Conservation (phyloP, 2,329 filamentous ascomycete genomes). For the Phyllosticta citribraziliensis region DNA sequence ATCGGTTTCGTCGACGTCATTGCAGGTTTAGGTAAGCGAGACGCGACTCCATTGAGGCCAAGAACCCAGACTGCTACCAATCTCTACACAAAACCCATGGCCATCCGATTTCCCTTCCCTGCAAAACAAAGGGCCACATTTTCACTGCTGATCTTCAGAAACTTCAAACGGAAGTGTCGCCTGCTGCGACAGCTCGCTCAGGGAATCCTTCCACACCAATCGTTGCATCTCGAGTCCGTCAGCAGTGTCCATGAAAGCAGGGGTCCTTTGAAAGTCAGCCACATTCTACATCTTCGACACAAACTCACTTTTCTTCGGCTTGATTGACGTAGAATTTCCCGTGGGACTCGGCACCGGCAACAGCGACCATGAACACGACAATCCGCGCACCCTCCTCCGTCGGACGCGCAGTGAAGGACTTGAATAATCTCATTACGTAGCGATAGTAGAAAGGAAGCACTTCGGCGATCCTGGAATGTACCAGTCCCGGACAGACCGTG, state of each 20-base stretch:
- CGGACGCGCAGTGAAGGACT: background rate
- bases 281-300: background rate
- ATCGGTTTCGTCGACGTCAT: background rate
- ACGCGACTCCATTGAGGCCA: background rate
- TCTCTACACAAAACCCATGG: background rate
- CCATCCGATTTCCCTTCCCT: background rate
- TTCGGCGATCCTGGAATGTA: background rate
- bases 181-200: background rate
- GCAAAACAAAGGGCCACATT: background rate
- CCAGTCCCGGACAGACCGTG: conserved; percentile 1
- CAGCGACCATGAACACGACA: background rate
- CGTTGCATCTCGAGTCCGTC: background rate
- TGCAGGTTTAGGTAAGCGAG: background rate
- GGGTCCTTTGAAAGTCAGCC: background rate
- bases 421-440: background rate
- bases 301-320: background rate
- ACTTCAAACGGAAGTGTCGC: background rate
- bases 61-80: background rate
- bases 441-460: background rate
- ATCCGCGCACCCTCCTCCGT: background rate
- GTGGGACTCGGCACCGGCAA: background rate
- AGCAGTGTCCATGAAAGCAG: background rate
- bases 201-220: background rate
- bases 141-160: background rate
- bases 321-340: background rate